Evolutionary conservation across 768 basidiomycete genomes (phyloP).

Genomic region (Baorangia bicolor): DNA sequence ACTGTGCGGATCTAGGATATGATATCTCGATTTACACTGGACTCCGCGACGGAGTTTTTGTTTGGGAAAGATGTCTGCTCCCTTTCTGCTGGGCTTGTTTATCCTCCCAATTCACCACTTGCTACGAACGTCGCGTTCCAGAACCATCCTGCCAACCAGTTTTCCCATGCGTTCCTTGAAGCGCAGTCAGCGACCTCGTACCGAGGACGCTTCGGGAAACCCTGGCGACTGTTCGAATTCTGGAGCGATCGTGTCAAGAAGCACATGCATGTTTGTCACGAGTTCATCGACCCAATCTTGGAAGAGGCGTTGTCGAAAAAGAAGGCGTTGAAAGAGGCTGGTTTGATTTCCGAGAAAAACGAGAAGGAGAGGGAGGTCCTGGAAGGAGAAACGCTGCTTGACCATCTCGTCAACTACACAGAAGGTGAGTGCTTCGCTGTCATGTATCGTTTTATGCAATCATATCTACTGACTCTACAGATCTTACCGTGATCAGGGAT

Average conservation of each 20-base stretch:
- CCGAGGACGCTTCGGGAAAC: constrained; percentile 40
- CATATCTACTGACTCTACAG: constrained; percentile 10
- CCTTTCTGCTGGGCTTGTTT: constrained; percentile 47
- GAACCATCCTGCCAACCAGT: constrained; percentile 39
- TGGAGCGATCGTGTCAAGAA: constrained; percentile 46
- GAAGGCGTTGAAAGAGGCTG: constrained; percentile 22
- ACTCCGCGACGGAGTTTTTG: constrained; percentile 58
- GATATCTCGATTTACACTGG: constrained; percentile 56
- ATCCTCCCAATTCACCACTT: constrained; percentile 35
- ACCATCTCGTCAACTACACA: constrained; percentile 30
- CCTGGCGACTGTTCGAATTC: constrained; percentile 56
- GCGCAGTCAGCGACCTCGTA: constrained; percentile 43
- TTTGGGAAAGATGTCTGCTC: constrained; percentile 49
- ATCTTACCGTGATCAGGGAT: constrained; percentile 33
- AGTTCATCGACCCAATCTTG: constrained; percentile 54
- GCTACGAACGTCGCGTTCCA: constrained; percentile 7
- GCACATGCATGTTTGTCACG: constrained; percentile 47
- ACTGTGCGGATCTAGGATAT: constrained; percentile 40
- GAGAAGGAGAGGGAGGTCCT: constrained; percentile 7
- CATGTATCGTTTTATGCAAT: neutral
- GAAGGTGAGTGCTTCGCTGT: constrained; percentile 19
- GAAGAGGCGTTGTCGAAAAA: constrained; percentile 44
- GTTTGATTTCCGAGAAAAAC: constrained; percentile 14
- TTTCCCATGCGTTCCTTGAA: constrained; percentile 49
- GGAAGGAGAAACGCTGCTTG: constrained; percentile 31